A percentile compares a stretch with the other conserved stretches of the same genome.
These are phyloP conservation scores for Heliamphora exappendiculata DNA, from an alignment of 148 eudicot genomes.

Conservation along the genomic window DNA sequence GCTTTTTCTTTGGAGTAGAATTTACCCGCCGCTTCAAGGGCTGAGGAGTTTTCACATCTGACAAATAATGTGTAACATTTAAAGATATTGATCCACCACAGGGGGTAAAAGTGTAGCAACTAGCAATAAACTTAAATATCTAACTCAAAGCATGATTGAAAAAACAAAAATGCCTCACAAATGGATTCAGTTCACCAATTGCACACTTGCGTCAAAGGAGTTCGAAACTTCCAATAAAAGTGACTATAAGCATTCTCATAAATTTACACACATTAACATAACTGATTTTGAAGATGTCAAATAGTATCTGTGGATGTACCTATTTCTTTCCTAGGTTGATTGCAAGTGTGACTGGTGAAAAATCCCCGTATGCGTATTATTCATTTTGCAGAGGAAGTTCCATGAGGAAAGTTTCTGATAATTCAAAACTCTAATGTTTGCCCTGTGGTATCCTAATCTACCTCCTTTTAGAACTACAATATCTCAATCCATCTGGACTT, in stretches of 20 bases:
- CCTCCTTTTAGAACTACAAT: not conserved
- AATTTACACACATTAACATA: not conserved
- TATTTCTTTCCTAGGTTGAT: not conserved
- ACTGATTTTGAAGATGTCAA: not conserved
- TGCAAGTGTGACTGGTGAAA: not conserved
- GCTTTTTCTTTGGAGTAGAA: conserved; percentile 45
- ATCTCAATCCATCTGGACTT: not conserved
- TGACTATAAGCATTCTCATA: not conserved
- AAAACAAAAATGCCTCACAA: not conserved
- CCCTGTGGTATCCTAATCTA: not conserved
- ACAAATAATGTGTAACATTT: conserved; percentile 11
- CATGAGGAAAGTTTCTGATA: not conserved
- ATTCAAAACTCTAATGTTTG: too few relatives aligned
- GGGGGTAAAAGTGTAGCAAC: not conserved
- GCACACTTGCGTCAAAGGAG: not conserved
- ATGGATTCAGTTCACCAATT: not conserved
- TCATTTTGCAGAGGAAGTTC: not conserved
- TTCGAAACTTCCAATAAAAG: not conserved
- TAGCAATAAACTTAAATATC: not conserved
- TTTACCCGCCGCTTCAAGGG: conserved; percentile 31
- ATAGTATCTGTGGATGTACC: not conserved
- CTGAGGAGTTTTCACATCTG: conserved; percentile 48
- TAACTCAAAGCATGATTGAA: not conserved
- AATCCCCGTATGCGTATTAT: not conserved
- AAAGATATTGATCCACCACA: not conserved